phyloP scores from a whole-genome alignment of 2,329 filamentous ascomycete genomes.

The Phialophora verrucosa region DNA sequence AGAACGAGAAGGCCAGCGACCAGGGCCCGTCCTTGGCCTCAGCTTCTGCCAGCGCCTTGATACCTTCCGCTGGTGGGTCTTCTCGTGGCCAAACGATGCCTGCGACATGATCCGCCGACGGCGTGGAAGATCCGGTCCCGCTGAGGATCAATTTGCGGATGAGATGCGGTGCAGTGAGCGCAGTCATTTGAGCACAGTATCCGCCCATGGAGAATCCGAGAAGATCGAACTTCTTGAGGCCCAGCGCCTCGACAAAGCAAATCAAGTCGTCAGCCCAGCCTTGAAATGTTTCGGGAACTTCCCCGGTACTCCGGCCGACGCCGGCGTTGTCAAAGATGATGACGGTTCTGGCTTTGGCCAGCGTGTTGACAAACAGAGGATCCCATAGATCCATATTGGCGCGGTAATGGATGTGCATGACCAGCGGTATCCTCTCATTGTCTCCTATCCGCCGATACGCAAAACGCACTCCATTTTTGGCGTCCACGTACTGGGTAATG shows the following conservation, averaged over 20 bases:
- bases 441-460: conserved; percentile 32
- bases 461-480: conserved; percentile 28
- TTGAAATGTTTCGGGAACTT: conserved; percentile 30
- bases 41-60: conserved; percentile 16
- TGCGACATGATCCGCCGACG: conserved; percentile 21
- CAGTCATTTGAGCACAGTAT: conserved; percentile 25
- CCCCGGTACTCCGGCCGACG: conserved; percentile 25
- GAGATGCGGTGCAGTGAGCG: conserved; percentile 28
- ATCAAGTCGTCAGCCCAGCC: conserved; percentile 29
- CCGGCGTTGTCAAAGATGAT: conserved; percentile 35
- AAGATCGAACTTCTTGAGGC: conserved; percentile 27
- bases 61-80: conserved; percentile 7
- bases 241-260: conserved; percentile 29
- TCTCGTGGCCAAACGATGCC: conserved; percentile 33
- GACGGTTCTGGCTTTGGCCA: conserved; percentile 23
- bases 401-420: conserved; percentile 33
- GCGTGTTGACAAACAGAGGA: conserved; percentile 31
- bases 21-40: conserved; percentile 19
- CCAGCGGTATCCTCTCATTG: conserved; percentile 18
- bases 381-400: conserved; percentile 34
- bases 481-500: conserved; percentile 27
- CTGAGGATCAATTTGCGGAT: conserved; percentile 28
- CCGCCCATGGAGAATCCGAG: conserved; percentile 34
- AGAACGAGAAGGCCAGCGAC: conserved; percentile 28
- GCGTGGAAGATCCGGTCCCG: conserved; percentile 21